Percentiles rank a stretch among this genome's conserved stretches.
Conservation (phyloP, 306 rosid genomes). For the Quercus dentata region DNA sequence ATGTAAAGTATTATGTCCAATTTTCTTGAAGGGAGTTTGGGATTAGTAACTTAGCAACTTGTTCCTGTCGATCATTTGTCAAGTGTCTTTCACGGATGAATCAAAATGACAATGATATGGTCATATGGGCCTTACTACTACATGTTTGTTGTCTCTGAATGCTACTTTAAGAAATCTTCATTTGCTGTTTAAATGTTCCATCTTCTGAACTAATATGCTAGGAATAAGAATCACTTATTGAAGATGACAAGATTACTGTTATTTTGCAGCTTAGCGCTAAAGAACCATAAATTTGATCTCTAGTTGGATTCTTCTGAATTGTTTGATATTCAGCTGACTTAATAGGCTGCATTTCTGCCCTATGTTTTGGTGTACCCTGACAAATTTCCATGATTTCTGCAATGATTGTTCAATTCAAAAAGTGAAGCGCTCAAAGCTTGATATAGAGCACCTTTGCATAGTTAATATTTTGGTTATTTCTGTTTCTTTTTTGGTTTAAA, state of each 20-base stretch:
- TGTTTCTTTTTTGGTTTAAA: background rate
- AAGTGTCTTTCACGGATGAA: background rate
- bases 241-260: background rate
- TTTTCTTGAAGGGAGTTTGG: background rate
- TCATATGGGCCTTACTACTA: no score
- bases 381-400: background rate
- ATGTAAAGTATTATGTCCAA: background rate
- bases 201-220: background rate
- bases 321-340: background rate
- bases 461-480: background rate
- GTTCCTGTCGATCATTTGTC: background rate
- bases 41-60: background rate
- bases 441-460: background rate
- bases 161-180: background rate
- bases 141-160: background rate
- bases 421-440: background rate
- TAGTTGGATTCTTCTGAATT: background rate
- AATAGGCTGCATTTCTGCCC: no score
- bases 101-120: no score
- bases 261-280: no score
- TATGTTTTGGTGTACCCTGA: no score
- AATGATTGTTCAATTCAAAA: background rate
- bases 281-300: background rate
- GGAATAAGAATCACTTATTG: background rate
- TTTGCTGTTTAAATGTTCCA: background rate